Conservation (phyloP, 2,329 filamentous ascomycete genomes). For the Calonectria hongkongensis region DNA sequence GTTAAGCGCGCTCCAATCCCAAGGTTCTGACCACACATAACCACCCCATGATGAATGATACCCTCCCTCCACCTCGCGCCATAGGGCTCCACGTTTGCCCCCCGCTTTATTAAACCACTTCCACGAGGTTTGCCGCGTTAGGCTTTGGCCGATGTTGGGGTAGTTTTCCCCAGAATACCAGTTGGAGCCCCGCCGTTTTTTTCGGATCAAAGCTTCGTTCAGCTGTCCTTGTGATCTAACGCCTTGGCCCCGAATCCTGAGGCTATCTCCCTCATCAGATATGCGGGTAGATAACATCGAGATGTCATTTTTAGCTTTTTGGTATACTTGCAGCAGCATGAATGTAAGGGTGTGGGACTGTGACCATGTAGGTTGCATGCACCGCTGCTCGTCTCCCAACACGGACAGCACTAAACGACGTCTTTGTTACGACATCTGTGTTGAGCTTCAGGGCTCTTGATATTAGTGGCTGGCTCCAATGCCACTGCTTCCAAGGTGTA, state of each 20-base stretch:
- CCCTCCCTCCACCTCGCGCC: conserved; percentile 18
- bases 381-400: conserved; percentile 16
- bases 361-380: conserved; percentile 2
- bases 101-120: conserved; percentile 13
- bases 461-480: conserved; percentile 1
- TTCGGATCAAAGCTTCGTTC: conserved; percentile 19
- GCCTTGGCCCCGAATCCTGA: conserved; percentile 3
- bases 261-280: neutral
- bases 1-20: conserved; percentile 4
- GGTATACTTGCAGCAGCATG: neutral
- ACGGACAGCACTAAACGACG: conserved; percentile 8
- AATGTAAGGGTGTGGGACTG: neutral
- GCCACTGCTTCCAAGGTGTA: neutral
- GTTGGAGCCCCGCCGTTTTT: conserved; percentile 12
- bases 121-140: neutral
- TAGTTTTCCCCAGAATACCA: conserved; percentile 27
- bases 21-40: conserved; percentile 3
- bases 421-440: conserved; percentile 3
- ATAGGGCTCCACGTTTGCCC: conserved; percentile 21
- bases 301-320: conserved; percentile 24
- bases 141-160: conserved; percentile 6
- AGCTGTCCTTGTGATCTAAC: conserved; percentile 28
- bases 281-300: conserved; percentile 5
- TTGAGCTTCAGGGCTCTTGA: conserved; percentile 27
- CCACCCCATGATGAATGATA: conserved; percentile 22